Evolutionary conservation across 2,329 filamentous ascomycete species (phyloP).

Genomic region (Neofusicoccum cordaticola): DNA sequence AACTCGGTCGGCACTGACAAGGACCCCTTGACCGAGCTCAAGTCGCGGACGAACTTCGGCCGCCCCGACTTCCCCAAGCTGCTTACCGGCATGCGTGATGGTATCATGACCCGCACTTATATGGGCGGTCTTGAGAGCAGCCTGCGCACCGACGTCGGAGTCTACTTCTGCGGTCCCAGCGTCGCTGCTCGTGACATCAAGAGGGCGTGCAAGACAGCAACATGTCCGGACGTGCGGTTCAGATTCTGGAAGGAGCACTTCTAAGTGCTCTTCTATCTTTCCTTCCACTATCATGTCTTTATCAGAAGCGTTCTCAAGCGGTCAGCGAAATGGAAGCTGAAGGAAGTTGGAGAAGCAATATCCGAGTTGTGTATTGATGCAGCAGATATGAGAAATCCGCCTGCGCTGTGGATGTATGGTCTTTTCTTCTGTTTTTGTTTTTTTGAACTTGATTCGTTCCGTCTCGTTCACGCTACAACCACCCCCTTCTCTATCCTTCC

Average conservation of each 20-base stretch:
- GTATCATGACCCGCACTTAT: slow-evolving; percentile 81
- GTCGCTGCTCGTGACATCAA: slow-evolving; percentile 78
- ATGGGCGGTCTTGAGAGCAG: slow-evolving; percentile 75
- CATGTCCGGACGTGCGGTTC: slow-evolving; percentile 78
- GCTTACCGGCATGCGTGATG: slow-evolving; percentile 81
- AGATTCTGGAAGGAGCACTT: slow-evolving; percentile 98
- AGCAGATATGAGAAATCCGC: background rate
- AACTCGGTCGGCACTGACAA: slow-evolving; percentile 86
- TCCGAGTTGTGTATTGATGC: background rate
- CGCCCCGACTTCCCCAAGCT: slow-evolving; percentile 83
- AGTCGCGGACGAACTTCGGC: slow-evolving; percentile 88
- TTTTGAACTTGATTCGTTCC: background rate
- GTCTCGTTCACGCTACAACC: background rate
- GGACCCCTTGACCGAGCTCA: slow-evolving; percentile 90
- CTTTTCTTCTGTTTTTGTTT: background rate
- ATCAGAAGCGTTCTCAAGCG: background rate
- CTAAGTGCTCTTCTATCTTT: slow-evolving; percentile 24
- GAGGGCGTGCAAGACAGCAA: slow-evolving; percentile 71
- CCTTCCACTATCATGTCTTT: background rate
- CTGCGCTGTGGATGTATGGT: background rate
- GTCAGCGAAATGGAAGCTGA: too few relatives aligned
- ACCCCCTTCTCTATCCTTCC: too few relatives aligned
- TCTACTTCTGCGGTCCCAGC: slow-evolving; percentile 96
- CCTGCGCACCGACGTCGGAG: slow-evolving; percentile 81
- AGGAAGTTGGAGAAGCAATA: background rate